Percentiles rank a stretch among this genome's conserved stretches.
These are phyloP conservation scores for Fusarium miscanthi DNA, from an alignment of 2,329 filamentous ascomycete genomes.

Conservation along the genomic window DNA sequence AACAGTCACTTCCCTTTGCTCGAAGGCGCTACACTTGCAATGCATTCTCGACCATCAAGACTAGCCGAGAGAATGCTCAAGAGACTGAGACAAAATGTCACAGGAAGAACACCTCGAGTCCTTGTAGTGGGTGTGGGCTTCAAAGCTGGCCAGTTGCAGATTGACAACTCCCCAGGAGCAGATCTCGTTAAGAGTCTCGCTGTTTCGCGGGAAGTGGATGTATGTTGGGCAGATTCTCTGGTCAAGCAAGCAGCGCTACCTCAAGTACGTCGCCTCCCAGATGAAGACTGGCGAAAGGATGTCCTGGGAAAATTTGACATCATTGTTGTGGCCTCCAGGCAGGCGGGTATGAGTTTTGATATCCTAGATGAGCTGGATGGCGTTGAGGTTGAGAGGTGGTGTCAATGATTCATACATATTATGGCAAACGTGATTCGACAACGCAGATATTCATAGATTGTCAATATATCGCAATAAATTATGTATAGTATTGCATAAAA, in stretches of 20 bases:
- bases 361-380: constrained; percentile 50
- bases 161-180: constrained; percentile 59
- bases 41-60: constrained; percentile 54
- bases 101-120: constrained; percentile 43
- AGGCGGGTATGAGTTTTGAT: constrained; percentile 52
- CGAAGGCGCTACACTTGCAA: constrained; percentile 54
- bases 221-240: constrained; percentile 56
- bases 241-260: constrained; percentile 54
- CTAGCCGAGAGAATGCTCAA: constrained; percentile 50
- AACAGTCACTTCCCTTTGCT: constrained; percentile 60
- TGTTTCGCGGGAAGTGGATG: constrained; percentile 50
- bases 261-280: constrained; percentile 51
- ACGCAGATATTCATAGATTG: neutral
- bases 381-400: constrained; percentile 55
- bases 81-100: constrained; percentile 31
- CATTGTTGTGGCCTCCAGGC: constrained; percentile 55
- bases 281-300: constrained; percentile 51
- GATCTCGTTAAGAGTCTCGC: constrained; percentile 52
- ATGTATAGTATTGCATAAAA: neutral
- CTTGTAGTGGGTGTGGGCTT: constrained; percentile 60
- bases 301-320: constrained; percentile 53
- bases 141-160: constrained; percentile 58
- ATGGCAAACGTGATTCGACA: neutral
- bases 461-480: too few species aligned
- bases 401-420: constrained; percentile 16